Evolutionary conservation across 2,329 filamentous ascomycete species (phyloP), one percentile per base, ranked within the genome.

Genomic region (Scytalidium lignicola): DNA sequence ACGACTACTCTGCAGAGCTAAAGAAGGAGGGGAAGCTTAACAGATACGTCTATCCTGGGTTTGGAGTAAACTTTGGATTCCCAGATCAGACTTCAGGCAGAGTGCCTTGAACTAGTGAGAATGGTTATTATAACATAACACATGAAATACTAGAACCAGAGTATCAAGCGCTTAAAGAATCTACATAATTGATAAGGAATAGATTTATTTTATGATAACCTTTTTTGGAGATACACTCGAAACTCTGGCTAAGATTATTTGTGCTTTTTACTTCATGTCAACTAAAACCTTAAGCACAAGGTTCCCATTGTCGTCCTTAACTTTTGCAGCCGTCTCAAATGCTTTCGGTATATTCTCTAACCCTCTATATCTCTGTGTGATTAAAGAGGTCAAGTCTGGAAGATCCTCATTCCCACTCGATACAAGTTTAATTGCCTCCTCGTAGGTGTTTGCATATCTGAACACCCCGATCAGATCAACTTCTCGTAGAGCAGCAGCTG

Each of bases 391-490:
- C 60, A 97, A 71, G 66, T 95, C 82, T 58, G 96, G 79, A 2
- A 96, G 57, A 13, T 60, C 44, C 5, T 60, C 55, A 20, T 63
- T 82, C 1, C 87, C 87, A 65, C 85, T 90, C 72, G 88, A 82
- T 21, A 97, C 79, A 55, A 97, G 74, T 45, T 90, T 80, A 58
- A 97, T 96, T 32, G 93, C 93, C 54, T 90, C 82, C 23, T 90
- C 90, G 88, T 92, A 97, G 10, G 89, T 95, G 74, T 96, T 86
- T 21, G 84, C 84, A 57, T 90, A 90, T 45, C 86, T 77, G 70
- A 90, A 89, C 32, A 88, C 83, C 41, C 86, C 86, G 9, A 88
- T 69, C 19, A 90, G 82, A 62, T 90, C 86, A 43, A 90, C 80
- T 68, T 91, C 86, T 45, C 85, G 78, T n/a, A 88, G 73, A 23